Evolutionary conservation across 1,139 yeast genomes (phyloP), one percentile per base, ranked within the genome.

Genomic region (Saccharomyces hybrid): DNA sequence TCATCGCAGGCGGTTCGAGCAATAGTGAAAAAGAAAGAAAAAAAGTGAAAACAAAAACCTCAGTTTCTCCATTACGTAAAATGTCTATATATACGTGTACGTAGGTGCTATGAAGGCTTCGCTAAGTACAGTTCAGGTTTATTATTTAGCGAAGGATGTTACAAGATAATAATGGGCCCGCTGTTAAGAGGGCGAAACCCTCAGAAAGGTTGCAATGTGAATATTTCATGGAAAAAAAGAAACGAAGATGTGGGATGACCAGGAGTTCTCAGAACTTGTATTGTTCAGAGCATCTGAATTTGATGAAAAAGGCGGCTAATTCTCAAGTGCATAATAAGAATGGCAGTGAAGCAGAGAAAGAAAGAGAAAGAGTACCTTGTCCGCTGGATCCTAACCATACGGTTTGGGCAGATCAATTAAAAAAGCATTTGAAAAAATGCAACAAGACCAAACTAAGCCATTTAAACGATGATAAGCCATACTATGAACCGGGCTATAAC

Each of bases 361-460:
- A 51, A 13, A 49, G 28, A 11, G 50, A 52, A 11, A 57, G 97
- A 57, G 76, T 90, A 0, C 81, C 84, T 3, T 90, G 97, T 69
- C 91, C 97, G 0, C 66, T 85, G 34, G 96, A 89, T 65, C 81
- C 84, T 0, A 76, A 80, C 5, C 97, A 90, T 68, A 78, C 86
- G 0, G 82, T 90, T 0, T 83, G 89, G 87, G 74, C 75, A 51
- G 73, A 76, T 48, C 83, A 81, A 52, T 66, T 88, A 50, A 69
- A 73, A 6, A 70, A 66, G 27, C 97, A 90, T 70, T 50, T 84
- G 53, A 73, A 71, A 54, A 83, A 81, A 63, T 90, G 97, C 68
- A 83, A 79, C 62, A 78, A 73, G 25, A 63, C 67, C 5, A 75
- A 72, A 61, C 49, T 60, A 25, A 56, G 67, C 50, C 76, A 80